A percentile compares a stretch with the other conserved stretches of the same genome.
These are phyloP conservation scores for Cutaneotrichosporon arboriforme DNA, from an alignment of 1,284 basidiomycete genomes.

Conservation along the genomic window DNA sequence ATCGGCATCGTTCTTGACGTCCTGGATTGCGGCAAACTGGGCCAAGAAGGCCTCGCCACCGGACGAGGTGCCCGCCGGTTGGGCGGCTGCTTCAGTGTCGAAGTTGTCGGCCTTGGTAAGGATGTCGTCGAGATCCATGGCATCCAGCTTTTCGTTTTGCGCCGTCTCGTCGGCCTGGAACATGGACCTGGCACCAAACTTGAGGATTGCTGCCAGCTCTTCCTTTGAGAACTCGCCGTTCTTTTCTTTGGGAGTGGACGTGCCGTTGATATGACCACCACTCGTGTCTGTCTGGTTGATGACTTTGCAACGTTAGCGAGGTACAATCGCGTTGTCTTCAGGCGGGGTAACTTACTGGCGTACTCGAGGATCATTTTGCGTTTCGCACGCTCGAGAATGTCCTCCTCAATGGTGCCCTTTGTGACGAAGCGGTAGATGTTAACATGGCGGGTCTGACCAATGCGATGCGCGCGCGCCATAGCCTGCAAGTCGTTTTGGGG, in stretches of 20 bases:
- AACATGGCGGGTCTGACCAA: slow-evolving; percentile 96
- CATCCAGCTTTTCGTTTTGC: slow-evolving; percentile 93
- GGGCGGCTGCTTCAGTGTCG: slow-evolving; percentile 85
- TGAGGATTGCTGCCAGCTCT: slow-evolving; percentile 95
- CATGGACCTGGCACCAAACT: slow-evolving; percentile 98
- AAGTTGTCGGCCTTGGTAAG: slow-evolving; percentile 94
- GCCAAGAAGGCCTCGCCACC: slow-evolving; percentile 96
- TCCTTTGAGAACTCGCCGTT: slow-evolving; percentile 87
- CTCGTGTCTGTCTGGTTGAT: slow-evolving; percentile 99
- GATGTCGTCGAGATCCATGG: slow-evolving; percentile 99
- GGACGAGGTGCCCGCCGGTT: slow-evolving; percentile 74
- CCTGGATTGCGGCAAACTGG: slow-evolving; percentile 91
- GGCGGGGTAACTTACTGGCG: slow-evolving; percentile 66
- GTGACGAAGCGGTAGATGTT: slow-evolving; percentile 96
- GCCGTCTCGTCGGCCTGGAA: slow-evolving; percentile 92
- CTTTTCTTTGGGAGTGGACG: slow-evolving; percentile 69
- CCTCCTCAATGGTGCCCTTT: slow-evolving; percentile 99
- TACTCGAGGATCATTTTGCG: slow-evolving; percentile 99
- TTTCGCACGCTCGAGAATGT: slow-evolving; percentile 94
- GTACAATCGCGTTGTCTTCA: background rate
- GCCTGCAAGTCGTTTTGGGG: slow-evolving; percentile 98
- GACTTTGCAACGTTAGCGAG: slow-evolving; percentile 54
- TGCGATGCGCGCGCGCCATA: slow-evolving; percentile 96
- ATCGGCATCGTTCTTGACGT: slow-evolving; percentile 71
- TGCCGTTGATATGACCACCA: slow-evolving; percentile 85